These are phyloP conservation scores for Cytospora mali DNA, from an alignment of 2,329 filamentous ascomycete species.

Conservation along the genomic window DNA sequence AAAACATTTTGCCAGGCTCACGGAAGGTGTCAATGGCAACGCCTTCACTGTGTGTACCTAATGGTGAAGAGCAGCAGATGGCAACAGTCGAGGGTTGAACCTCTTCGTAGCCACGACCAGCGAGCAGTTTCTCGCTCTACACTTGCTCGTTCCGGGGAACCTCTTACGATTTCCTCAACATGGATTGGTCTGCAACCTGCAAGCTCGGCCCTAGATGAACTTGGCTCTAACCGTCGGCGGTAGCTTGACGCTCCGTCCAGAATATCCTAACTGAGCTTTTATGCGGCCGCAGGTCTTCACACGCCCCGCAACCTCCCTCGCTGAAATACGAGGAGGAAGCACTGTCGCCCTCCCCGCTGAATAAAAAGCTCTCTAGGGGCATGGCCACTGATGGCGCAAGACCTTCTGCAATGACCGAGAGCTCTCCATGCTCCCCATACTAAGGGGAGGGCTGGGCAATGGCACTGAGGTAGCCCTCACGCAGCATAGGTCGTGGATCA, in stretches of 20 bases:
- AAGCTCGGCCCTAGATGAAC: neutral
- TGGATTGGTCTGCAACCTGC: neutral
- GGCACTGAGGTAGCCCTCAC: constrained; percentile 42
- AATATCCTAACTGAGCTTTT: neutral
- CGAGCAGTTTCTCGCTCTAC: neutral
- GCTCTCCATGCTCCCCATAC: neutral
- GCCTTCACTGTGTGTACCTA: neutral
- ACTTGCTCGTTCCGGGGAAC: neutral
- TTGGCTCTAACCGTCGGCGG: neutral
- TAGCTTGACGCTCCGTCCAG: neutral
- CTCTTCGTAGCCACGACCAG: no score
- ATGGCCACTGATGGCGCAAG: neutral
- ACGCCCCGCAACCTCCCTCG: neutral
- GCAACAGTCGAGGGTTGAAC: no score
- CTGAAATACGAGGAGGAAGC: neutral
- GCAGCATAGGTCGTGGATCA: constrained; percentile 43
- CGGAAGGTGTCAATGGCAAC: neutral
- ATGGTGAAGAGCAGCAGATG: no score
- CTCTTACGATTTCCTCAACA: neutral
- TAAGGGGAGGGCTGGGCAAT: constrained; percentile 21
- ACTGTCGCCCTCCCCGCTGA: neutral
- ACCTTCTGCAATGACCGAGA: neutral
- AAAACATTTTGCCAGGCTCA: neutral
- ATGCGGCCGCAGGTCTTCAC: neutral
- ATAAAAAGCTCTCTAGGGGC: neutral